Conservation (phyloP, 257 asterid species). For the Solanum microdontum region DNA sequence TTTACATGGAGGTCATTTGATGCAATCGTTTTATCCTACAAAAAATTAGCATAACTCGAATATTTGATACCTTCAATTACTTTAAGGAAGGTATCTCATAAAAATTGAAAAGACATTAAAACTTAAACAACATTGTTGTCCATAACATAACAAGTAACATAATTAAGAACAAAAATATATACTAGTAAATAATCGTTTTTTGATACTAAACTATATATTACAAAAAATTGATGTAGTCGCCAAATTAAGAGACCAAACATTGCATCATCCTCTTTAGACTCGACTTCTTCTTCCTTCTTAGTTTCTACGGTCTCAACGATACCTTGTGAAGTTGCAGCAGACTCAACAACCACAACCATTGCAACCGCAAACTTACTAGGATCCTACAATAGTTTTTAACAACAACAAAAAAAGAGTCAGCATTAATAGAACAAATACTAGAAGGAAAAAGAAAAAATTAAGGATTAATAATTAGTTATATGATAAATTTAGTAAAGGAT, state of each 20-base stretch:
- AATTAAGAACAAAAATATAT: background rate
- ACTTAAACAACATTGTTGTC: background rate
- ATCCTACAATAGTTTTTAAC: constrained; percentile 24
- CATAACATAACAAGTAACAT: background rate
- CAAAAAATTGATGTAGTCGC: no score
- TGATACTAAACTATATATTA: no score
- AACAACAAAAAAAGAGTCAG: background rate
- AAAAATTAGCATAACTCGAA: background rate
- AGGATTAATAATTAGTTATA: background rate
- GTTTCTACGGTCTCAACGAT: constrained; percentile 46
- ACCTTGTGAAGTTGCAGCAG: constrained; percentile 21
- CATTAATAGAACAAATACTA: background rate
- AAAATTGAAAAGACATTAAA: background rate
- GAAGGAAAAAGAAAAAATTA: background rate
- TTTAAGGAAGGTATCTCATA: background rate
- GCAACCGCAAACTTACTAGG: constrained; percentile 64
- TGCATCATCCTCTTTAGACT: constrained; percentile 54
- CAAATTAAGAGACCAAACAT: no score
- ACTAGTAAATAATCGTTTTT: background rate
- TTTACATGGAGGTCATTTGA: no score
- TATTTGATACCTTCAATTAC: background rate
- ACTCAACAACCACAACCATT: constrained; percentile 31
- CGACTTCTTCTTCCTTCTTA: constrained; percentile 60
- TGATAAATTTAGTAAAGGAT: background rate
- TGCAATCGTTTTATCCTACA: background rate